Evolutionary conservation across 768 basidiomycete species (phyloP).

Genomic region (Tricholoma terreum): DNA sequence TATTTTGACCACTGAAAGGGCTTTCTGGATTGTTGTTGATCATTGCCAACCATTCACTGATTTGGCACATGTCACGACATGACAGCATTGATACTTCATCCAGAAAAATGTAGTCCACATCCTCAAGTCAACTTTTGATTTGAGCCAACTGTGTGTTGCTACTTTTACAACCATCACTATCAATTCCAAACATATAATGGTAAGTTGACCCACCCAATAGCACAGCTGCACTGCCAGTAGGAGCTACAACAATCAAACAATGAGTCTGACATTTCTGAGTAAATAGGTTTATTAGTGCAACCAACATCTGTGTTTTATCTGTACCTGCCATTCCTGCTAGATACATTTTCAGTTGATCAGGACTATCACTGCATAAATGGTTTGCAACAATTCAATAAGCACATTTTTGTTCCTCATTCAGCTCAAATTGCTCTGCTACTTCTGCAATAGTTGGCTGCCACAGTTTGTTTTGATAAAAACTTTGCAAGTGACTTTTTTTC

Average conservation of each 20-base stretch:
- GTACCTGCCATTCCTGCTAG: slow-evolving; percentile 29
- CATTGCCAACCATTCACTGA: slow-evolving; percentile 22
- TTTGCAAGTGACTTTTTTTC: too few species aligned
- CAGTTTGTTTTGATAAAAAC: too few species aligned
- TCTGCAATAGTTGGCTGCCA: too few species aligned
- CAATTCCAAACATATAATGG: slow-evolving; percentile 29
- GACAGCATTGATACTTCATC: too few species aligned
- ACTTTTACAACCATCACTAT: not conserved
- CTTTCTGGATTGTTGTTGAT: too few species aligned
- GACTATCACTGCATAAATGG: slow-evolving; percentile 8
- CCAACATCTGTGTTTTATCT: slow-evolving; percentile 26
- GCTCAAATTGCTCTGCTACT: slow-evolving; percentile 2
- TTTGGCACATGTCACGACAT: slow-evolving; percentile 28
- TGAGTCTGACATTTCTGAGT: slow-evolving; percentile 15
- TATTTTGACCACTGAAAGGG: slow-evolving; percentile 35
- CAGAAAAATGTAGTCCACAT: too few species aligned
- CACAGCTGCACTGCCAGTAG: slow-evolving; percentile 30
- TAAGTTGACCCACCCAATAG: slow-evolving; percentile 33
- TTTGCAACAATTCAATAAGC: slow-evolving; percentile 28
- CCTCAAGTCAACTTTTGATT: slow-evolving; percentile 14
- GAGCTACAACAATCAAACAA: slow-evolving; percentile 25
- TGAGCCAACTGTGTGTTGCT: slow-evolving; percentile 7
- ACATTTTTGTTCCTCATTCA: slow-evolving; percentile 32
- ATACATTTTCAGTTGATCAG: slow-evolving; percentile 25
- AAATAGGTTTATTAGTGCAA: slow-evolving; percentile 22